Evolutionary conservation across 257 asterid species (phyloP).

Genomic region (Penstemon barbatus): DNA sequence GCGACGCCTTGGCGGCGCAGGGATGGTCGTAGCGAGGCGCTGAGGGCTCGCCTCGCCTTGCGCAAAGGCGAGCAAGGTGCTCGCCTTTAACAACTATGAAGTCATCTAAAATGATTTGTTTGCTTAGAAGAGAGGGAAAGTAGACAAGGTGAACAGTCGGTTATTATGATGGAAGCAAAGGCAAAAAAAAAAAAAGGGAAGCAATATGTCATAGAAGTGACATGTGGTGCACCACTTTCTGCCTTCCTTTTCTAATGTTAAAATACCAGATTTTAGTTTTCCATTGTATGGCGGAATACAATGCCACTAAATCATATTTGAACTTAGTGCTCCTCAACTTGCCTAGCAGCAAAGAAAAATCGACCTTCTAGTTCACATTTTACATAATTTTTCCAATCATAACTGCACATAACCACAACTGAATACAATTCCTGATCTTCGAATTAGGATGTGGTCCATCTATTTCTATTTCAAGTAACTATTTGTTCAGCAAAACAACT

Average conservation of each 20-base stretch:
- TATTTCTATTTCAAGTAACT: neutral
- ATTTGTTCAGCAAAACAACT: neutral
- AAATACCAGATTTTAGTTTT: neutral
- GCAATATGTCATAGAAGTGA: neutral
- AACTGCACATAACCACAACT: neutral
- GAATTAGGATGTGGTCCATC: neutral
- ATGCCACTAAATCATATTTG: neutral
- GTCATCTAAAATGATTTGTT: too few relatives aligned
- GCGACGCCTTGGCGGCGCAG: too few relatives aligned
- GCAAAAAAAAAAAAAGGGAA: neutral
- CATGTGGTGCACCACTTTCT: neutral
- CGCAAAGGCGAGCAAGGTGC: too few relatives aligned
- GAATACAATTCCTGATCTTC: neutral
- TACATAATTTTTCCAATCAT: neutral
- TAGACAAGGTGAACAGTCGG: neutral
- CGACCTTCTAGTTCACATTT: neutral
- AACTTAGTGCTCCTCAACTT: neutral
- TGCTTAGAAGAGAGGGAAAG: neutral
- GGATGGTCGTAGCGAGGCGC: too few relatives aligned
- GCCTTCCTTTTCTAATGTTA: neutral
- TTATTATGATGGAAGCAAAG: too few relatives aligned
- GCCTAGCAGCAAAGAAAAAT: conserved; percentile 1
- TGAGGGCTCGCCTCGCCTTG: too few relatives aligned
- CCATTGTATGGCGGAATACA: neutral
- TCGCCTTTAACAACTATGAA: too few relatives aligned